These are phyloP conservation scores for Cyclanthera cordifolia DNA, from an alignment of 306 rosid species.

Conservation along the genomic window DNA sequence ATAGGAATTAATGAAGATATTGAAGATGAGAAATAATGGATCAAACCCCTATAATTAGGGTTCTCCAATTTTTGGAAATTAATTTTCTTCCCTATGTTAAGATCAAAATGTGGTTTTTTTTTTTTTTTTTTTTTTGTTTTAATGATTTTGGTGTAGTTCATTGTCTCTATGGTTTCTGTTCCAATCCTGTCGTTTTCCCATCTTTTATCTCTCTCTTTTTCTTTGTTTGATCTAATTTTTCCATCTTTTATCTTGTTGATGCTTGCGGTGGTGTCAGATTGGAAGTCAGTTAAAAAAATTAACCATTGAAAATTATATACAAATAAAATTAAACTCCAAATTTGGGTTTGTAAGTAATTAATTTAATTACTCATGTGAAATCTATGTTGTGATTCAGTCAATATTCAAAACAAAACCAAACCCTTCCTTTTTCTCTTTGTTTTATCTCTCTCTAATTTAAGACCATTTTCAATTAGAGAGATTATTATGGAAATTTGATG, in stretches of 20 bases:
- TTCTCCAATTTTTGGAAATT: conserved; percentile 17
- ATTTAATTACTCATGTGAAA: no score
- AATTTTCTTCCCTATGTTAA: background rate
- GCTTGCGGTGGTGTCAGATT: conserved; percentile 62
- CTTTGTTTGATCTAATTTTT: conserved; percentile 27
- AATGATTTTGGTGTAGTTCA: no score
- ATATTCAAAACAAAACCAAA: conserved; percentile 15
- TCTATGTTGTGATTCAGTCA: conserved; percentile 12
- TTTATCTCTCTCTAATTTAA: background rate
- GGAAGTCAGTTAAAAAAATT: conserved; percentile 51
- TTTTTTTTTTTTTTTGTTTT: no score
- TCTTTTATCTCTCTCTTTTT: conserved; percentile 19
- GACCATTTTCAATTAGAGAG: background rate
- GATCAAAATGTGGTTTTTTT: conserved; percentile 3
- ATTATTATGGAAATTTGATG: background rate
- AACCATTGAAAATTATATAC: no score
- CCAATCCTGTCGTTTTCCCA: conserved; percentile 79
- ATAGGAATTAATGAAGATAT: no score
- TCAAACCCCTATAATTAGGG: conserved; percentile 40
- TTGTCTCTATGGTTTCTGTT: conserved; percentile 40
- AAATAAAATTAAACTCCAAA: no score
- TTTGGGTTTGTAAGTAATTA: background rate
- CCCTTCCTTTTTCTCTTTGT: background rate
- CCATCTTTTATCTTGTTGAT: conserved; percentile 68
- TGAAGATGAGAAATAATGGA: no score